These are phyloP conservation scores for Solanum arcanum DNA, from an alignment of 257 asterid genomes.

Conservation along the genomic window DNA sequence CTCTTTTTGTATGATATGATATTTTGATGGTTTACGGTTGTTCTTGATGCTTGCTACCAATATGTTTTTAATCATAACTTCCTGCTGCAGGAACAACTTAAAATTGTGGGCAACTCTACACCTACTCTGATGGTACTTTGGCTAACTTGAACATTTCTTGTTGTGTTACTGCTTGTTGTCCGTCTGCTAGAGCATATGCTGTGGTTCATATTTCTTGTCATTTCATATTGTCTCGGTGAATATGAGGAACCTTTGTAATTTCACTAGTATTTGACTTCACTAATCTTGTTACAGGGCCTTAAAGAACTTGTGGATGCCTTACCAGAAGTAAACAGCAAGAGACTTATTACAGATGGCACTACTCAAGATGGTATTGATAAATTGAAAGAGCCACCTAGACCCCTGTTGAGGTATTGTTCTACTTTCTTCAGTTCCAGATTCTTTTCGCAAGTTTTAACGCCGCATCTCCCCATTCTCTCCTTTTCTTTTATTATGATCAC, in stretches of 20 bases:
- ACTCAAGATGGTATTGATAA: slow-evolving; percentile 22
- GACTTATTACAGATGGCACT: slow-evolving; percentile 29
- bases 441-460: neutral
- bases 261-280: neutral
- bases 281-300: slow-evolving; percentile 42
- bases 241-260: neutral
- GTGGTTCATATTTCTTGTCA: neutral
- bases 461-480: neutral
- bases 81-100: slow-evolving; percentile 7
- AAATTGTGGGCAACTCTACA: neutral
- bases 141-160: neutral
- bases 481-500: neutral
- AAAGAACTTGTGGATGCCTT: slow-evolving; percentile 43
- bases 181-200: neutral
- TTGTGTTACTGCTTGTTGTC: neutral
- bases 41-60: neutral
- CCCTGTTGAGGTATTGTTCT: slow-evolving; percentile 26
- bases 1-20: neutral
- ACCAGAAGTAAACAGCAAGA: slow-evolving; percentile 5
- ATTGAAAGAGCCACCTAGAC: slow-evolving; percentile 9
- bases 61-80: neutral
- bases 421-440: neutral
- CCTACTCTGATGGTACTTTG: neutral
- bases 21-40: neutral
- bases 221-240: neutral